Base-by-base conservation (phyloP, 2,329 filamentous ascomycete genomes). In the Aquanectria penicillioides region DNA sequence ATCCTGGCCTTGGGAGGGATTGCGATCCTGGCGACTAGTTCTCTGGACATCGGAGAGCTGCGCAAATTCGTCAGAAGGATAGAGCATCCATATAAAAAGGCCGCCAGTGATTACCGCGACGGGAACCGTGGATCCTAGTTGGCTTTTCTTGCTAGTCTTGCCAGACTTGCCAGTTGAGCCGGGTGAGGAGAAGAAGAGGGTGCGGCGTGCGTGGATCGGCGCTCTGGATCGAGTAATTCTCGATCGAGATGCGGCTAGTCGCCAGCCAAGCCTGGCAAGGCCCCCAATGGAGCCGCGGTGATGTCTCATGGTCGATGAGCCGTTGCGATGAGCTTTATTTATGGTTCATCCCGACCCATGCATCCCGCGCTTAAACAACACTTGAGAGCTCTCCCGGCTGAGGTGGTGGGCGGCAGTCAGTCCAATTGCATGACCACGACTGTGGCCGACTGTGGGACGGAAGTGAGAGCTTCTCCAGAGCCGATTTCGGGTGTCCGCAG, bases 81-180 rank as follows among this genome's bases (percentile, higher is more conserved):
- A 80, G 5, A 81, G 71, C 71, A 71, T 74, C 78, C 78, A 81
- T 38, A 77, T 70, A 46, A 79, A 74, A 26, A 80, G 65, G n/a
- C 73, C 73, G 37, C 71, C 70, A 22, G 74, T 70, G 54, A 76
- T 64, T 58, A 78, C 66, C 57, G 71, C 73, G 46, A 71, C 65
- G 9, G 75, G 70, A 31, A 74, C 64, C 51, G 68, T 61, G 41
- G 68, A 69, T 33, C 58, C 58, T 58, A 64, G 65, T 58, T 65
- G 63, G 40, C 57, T 51, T 50, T 67, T 50, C 51, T 69, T 66
- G 23, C 55, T 59, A 51, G n/a, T n/a, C n/a, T n/a, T n/a, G n/a
- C n/a, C n/a, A n/a, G n/a, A n/a, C n/a, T n/a, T n/a, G n/a, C 61
- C 59, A 12, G 38, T 22, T 40, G 47, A 50, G 23, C 57, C 58